Evolutionary conservation across 2,329 filamentous ascomycete genomes (phyloP).

Genomic region (Arachnopeziza araneosa): DNA sequence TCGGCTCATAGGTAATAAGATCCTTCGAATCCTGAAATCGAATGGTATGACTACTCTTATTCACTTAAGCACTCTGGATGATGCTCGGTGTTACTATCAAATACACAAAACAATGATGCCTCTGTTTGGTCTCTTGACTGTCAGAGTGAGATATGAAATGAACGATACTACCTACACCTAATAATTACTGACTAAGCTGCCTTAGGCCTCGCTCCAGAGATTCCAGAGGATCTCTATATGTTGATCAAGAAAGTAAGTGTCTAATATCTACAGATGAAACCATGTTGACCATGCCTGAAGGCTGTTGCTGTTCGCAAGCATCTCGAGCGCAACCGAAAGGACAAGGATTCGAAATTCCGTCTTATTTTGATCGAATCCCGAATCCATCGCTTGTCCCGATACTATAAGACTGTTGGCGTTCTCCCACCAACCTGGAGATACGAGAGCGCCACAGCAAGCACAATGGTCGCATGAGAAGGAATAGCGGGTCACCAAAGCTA

Average conservation of each 20-base stretch:
- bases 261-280: not conserved
- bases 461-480: conserved; percentile 74
- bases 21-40: conserved; percentile 97
- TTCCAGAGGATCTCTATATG: conserved; percentile 99
- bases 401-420: conserved; percentile 95
- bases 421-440: conserved; percentile 96
- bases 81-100: not conserved
- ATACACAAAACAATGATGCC: conserved; percentile 47
- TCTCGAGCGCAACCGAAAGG: conserved; percentile 99
- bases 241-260: conserved; percentile 94
- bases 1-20: conserved; percentile 82
- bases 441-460: conserved; percentile 94
- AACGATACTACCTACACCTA: conserved; percentile 70
- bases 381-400: conserved; percentile 98
- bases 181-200: conserved; percentile 83
- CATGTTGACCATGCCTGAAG: conserved; percentile 33
- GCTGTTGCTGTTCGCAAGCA: conserved; percentile 99
- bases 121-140: conserved; percentile 87
- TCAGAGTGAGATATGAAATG: conserved; percentile 60
- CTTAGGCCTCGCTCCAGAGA: conserved; percentile 91
- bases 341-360: conserved; percentile 99
- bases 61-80: not conserved
- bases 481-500: conserved; percentile 7
- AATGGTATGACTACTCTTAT: conserved; percentile 65
- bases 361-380: conserved; percentile 99